These are phyloP conservation scores for Brasenia schreberi DNA, from an alignment of 164 flowering plant species.

Conservation along the genomic window DNA sequence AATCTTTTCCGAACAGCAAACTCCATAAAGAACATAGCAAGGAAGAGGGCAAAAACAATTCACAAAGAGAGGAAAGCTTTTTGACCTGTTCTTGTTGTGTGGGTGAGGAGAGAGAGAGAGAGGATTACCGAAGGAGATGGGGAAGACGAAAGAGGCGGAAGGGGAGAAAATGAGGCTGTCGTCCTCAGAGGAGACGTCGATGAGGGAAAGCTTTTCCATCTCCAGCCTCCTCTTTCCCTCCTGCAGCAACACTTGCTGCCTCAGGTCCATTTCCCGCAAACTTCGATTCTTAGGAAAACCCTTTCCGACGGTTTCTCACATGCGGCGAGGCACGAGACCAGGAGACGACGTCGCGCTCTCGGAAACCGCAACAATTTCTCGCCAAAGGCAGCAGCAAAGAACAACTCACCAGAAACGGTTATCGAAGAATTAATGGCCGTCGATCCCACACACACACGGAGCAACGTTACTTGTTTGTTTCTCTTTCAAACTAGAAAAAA, in stretches of 20 bases:
- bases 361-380: background rate
- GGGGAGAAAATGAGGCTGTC: slow-evolving; percentile 23
- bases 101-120: background rate
- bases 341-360: background rate
- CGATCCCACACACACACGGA: background rate
- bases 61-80: too few species aligned
- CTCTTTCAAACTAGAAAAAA: background rate
- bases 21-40: background rate
- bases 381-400: background rate
- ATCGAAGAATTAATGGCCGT: background rate
- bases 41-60: background rate
- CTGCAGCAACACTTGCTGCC: background rate
- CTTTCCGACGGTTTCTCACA: background rate
- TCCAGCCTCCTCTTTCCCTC: slow-evolving; percentile 5
- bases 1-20: background rate
- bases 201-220: slow-evolving; percentile 20
- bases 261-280: background rate
- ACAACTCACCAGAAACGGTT: background rate
- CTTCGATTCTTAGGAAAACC: background rate
- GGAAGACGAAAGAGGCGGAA: background rate
- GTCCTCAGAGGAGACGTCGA: slow-evolving; percentile 37
- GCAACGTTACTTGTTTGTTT: background rate
- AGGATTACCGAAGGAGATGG: background rate
- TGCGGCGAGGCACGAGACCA: background rate
- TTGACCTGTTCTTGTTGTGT: background rate